Percentiles rank a stretch among this genome's conserved stretches.
Conservation (phyloP, 2,329 filamentous ascomycete species). For the Fusarium camptoceras region DNA sequence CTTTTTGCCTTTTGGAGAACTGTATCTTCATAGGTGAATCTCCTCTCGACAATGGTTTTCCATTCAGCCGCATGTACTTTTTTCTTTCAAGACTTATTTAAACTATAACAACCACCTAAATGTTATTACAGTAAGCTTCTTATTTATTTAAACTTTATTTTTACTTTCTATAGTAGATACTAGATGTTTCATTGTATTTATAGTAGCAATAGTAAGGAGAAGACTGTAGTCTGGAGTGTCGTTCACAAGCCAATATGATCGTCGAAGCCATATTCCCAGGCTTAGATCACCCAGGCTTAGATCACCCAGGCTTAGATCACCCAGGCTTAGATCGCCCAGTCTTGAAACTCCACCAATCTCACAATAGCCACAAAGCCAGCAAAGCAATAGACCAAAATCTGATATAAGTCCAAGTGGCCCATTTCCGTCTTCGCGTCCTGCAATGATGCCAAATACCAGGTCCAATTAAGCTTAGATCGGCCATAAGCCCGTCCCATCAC, state of each 20-base stretch:
- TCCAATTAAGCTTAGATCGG: neutral
- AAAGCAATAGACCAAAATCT: neutral
- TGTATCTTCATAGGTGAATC: neutral
- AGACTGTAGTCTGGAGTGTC: neutral
- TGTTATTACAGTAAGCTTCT: neutral
- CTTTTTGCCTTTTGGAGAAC: neutral
- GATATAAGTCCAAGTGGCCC: neutral
- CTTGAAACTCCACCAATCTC: neutral
- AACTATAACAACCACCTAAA: neutral
- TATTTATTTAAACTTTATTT: neutral
- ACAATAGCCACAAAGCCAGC: neutral
- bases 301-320: neutral
- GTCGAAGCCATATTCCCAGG: neutral
- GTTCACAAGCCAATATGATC: neutral
- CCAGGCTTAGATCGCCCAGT: neutral
- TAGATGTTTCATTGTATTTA: neutral
- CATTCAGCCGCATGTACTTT: too few relatives aligned
- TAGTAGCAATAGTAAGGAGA: rapidly evolving
- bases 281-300: too few relatives aligned
- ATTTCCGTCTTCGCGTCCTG: neutral
- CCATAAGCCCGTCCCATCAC: neutral
- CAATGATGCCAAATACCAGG: neutral
- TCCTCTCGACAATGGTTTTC: neutral
- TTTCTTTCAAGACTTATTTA: rapidly evolving
- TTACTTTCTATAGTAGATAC: neutral